phyloP scores from a whole-genome alignment of 441 rosid genomes.

The Codiaeum variegatum region DNA sequence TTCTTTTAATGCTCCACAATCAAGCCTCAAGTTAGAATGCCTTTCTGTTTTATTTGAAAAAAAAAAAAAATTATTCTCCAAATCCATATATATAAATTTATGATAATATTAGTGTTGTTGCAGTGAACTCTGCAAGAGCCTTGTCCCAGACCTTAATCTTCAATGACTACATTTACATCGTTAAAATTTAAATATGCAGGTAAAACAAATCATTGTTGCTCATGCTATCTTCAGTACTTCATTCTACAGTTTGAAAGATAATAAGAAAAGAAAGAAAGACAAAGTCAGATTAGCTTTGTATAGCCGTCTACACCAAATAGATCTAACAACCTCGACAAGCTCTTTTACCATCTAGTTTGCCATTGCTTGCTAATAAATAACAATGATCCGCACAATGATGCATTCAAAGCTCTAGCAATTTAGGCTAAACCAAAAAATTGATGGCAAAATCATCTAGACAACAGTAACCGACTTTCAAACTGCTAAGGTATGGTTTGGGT shows the following conservation, averaged over 20 bases:
- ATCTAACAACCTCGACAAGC: too few relatives aligned
- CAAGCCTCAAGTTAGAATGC: too few relatives aligned
- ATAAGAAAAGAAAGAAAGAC: slow-evolving; percentile 5
- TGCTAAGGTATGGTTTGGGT: slow-evolving; percentile 57
- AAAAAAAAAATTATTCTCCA: too few relatives aligned
- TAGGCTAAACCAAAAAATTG: slow-evolving; percentile 47
- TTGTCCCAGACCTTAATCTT: slow-evolving; percentile 57
- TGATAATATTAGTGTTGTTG: slow-evolving; percentile 54
- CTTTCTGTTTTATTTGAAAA: too few relatives aligned
- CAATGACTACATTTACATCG: slow-evolving; percentile 55
- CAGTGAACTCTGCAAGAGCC: slow-evolving; percentile 62
- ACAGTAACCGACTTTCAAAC: slow-evolving; percentile 75
- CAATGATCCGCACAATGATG: slow-evolving; percentile 65
- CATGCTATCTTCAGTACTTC: neutral
- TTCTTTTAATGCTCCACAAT: too few relatives aligned
- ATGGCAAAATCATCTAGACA: slow-evolving; percentile 65
- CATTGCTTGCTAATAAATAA: too few relatives aligned
- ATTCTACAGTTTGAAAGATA: neutral
- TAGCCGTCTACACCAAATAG: slow-evolving; percentile 65
- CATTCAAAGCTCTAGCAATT: slow-evolving; percentile 60
- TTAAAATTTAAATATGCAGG: too few relatives aligned
- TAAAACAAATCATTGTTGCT: slow-evolving; percentile 1
- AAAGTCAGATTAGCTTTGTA: slow-evolving; percentile 53
- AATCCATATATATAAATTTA: too few relatives aligned
- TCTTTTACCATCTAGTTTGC: too few relatives aligned